Evolutionary conservation across 75 land plant species (phyloP).

Genomic region (Picea sitchensis): DNA sequence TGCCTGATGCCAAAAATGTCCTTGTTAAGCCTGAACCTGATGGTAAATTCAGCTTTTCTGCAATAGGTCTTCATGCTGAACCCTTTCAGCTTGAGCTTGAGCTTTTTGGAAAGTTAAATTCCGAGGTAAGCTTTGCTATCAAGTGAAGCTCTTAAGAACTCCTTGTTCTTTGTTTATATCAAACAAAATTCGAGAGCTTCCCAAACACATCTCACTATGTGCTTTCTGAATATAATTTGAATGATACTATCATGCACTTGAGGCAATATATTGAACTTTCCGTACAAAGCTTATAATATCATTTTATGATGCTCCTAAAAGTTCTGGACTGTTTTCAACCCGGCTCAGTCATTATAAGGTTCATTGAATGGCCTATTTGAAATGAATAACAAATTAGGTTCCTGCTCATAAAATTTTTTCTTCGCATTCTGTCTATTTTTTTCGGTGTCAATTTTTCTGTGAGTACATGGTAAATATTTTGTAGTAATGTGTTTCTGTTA

Average conservation of each 20-base stretch:
- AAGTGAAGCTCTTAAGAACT: background rate
- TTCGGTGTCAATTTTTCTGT: background rate
- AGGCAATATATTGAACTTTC: background rate
- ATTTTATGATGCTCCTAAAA: background rate
- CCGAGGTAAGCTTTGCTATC: conserved; percentile 39
- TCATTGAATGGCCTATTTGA: background rate
- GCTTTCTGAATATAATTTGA: background rate
- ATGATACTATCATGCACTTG: background rate
- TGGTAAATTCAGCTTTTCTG: conserved; percentile 66
- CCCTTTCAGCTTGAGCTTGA: conserved; percentile 42
- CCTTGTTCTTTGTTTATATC: background rate
- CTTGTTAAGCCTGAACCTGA: conserved; percentile 64
- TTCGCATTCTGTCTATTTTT: background rate
- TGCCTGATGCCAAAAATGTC: conserved; percentile 75
- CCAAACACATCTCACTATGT: background rate
- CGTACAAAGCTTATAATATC: background rate
- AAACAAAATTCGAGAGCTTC: background rate
- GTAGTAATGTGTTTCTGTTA: conserved; percentile 6
- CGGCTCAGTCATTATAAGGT: background rate
- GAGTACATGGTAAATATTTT: background rate
- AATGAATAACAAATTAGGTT: background rate
- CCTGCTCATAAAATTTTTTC: background rate
- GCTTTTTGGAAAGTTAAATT: conserved; percentile 50
- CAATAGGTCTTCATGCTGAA: conserved; percentile 36
- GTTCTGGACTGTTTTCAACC: background rate